These are phyloP conservation scores for Euphrasia arctica DNA, from an alignment of 305 asterid genomes.

Conservation along the genomic window DNA sequence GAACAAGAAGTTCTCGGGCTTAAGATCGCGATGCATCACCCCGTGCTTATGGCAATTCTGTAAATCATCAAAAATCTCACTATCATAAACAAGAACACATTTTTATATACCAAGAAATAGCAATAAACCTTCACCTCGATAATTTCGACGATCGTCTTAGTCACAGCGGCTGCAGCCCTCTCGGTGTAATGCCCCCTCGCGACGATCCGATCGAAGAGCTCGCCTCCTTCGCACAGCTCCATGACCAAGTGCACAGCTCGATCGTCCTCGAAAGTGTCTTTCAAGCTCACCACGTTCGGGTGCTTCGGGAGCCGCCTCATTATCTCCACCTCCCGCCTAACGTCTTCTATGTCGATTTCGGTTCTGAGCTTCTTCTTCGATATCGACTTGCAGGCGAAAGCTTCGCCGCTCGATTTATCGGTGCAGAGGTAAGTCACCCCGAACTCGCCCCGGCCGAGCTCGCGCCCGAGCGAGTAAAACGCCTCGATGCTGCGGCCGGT, in stretches of 20 bases:
- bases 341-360: constrained; percentile 54
- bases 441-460: constrained; percentile 56
- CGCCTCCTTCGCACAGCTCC: constrained; percentile 69
- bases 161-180: constrained; percentile 60
- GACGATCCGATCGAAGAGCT: constrained; percentile 57
- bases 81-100: not conserved
- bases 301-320: constrained; percentile 51
- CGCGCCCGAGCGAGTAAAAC: constrained; percentile 47
- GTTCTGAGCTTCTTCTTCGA: constrained; percentile 59
- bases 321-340: constrained; percentile 53
- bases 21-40: constrained; percentile 68
- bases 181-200: constrained; percentile 60
- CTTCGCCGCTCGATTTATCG: constrained; percentile 37
- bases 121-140: constrained; percentile 39
- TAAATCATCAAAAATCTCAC: constrained; percentile 7
- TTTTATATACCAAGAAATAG: not conserved
- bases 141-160: constrained; percentile 53
- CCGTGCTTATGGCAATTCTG: constrained; percentile 58
- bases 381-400: constrained; percentile 52
- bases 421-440: constrained; percentile 54
- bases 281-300: constrained; percentile 54
- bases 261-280: constrained; percentile 53
- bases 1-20: constrained; percentile 61
- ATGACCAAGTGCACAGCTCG: constrained; percentile 53
- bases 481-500: constrained; percentile 50